Percentiles rank a stretch among this genome's conserved stretches.
phyloP scores from a whole-genome alignment of 805 yeast species.

The Sugiyamaella smithiae region DNA sequence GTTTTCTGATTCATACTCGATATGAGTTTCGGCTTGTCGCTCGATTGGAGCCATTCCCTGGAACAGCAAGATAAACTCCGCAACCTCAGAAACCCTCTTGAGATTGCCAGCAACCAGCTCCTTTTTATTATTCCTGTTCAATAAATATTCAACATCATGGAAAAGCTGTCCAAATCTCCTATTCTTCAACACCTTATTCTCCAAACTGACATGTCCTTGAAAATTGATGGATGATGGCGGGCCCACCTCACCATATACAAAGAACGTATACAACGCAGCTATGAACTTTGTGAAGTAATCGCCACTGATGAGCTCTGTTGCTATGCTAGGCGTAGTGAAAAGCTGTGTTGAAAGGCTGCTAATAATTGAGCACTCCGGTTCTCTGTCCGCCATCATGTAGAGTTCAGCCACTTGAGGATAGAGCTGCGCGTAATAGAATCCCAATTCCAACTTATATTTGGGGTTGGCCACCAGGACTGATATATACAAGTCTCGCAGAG shows the following conservation, averaged over 20 bases:
- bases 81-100: constrained; percentile 53
- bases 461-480: constrained; percentile 61
- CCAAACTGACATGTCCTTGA: constrained; percentile 25
- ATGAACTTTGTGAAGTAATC: constrained; percentile 64
- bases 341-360: constrained; percentile 76
- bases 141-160: constrained; percentile 72
- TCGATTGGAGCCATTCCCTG: constrained; percentile 74
- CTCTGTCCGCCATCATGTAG: constrained; percentile 73
- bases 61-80: constrained; percentile 64
- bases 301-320: constrained; percentile 57
- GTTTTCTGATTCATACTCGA: constrained; percentile 86
- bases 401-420: constrained; percentile 73
- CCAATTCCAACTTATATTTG: constrained; percentile 54
- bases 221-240: constrained; percentile 44
- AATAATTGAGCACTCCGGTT: constrained; percentile 79
- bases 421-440: constrained; percentile 78
- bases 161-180: constrained; percentile 76
- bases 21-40: constrained; percentile 76
- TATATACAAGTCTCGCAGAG: constrained; percentile 62
- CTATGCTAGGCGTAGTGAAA: constrained; percentile 84
- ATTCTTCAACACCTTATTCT: constrained; percentile 54
- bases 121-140: constrained; percentile 64
- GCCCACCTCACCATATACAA: constrained; percentile 52
- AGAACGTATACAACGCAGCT: constrained; percentile 59
- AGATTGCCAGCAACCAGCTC: constrained; percentile 44